Evolutionary conservation across 1,284 basidiomycete genomes (phyloP).

Genomic region (Jaminaea rosea): DNA sequence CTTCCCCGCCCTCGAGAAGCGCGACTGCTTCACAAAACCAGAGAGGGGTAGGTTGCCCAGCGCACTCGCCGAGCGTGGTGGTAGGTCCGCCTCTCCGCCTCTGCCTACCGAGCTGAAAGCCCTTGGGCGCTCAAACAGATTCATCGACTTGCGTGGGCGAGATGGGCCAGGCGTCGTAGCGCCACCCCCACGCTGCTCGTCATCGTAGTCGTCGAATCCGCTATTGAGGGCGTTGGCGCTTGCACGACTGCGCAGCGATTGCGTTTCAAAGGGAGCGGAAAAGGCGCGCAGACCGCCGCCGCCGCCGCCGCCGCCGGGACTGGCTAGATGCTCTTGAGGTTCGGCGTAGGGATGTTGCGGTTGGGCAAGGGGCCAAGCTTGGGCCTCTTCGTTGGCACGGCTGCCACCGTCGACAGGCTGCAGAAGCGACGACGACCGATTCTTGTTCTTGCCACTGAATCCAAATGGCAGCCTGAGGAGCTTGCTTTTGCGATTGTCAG

Average conservation of each 20-base stretch:
- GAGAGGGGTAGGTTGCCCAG: background rate
- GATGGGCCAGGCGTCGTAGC: background rate
- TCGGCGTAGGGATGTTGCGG: too few species aligned
- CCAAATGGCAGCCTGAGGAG: constrained; percentile 10
- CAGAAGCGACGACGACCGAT: background rate
- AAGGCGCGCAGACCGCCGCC: too few species aligned
- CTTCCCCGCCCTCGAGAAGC: too few species aligned
- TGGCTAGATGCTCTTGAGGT: too few species aligned
- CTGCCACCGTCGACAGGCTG: too few species aligned
- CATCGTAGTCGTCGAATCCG: too few species aligned
- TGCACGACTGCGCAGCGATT: background rate
- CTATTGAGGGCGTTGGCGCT: background rate
- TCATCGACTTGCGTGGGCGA: background rate
- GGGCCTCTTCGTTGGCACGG: too few species aligned
- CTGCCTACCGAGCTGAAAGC: background rate
- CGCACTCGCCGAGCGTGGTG: background rate
- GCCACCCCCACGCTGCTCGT: background rate
- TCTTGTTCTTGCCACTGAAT: constrained; percentile 1
- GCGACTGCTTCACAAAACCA: too few species aligned
- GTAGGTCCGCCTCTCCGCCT: background rate
- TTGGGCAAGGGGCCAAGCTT: too few species aligned
- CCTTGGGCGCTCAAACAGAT: constrained; percentile 1
- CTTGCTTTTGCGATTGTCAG: constrained; percentile 7
- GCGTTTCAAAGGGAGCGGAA: too few species aligned
- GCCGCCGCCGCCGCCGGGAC: background rate